Percentiles rank a stretch among this genome's conserved stretches.
Evolutionary conservation across 257 asterid species (phyloP).

Genomic region (Agastache rugosa): DNA sequence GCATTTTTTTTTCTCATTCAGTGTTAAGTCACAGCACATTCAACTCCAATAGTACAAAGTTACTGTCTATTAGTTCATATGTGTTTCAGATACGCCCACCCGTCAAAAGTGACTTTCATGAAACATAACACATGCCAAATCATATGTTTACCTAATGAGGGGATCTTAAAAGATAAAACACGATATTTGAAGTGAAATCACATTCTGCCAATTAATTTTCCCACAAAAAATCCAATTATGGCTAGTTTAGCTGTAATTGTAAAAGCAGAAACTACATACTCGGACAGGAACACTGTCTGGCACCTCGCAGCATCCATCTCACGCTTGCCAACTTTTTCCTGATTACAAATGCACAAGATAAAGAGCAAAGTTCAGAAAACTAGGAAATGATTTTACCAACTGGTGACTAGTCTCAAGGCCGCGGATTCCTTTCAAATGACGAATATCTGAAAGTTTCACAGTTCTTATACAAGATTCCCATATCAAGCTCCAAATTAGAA

Average conservation of each 20-base stretch:
- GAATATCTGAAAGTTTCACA: not conserved
- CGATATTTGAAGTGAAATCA: not conserved
- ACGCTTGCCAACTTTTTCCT: conserved; percentile 74
- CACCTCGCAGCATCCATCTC: conserved; percentile 93
- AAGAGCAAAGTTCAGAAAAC: conserved; percentile 20
- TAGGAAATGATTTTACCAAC: not conserved
- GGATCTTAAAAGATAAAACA: not conserved
- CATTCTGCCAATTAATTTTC: not conserved
- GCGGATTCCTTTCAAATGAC: not conserved
- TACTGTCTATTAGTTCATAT: not conserved
- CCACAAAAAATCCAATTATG: conserved; percentile 12
- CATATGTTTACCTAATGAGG: not conserved
- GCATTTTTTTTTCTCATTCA: not conserved
- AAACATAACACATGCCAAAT: not conserved
- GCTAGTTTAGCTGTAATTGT: conserved; percentile 2
- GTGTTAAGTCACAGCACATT: not conserved
- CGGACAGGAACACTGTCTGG: conserved; percentile 88
- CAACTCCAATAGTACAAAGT: not conserved
- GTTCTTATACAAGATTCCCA: not conserved
- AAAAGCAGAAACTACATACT: conserved; percentile 55
- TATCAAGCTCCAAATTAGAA: conserved; percentile 15
- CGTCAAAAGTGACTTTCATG: not conserved
- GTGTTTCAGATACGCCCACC: not conserved
- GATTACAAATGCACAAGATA: conserved; percentile 35
- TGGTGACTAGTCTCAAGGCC: not conserved